Evolutionary conservation across 441 rosid species (phyloP), one percentile per base, ranked within the genome.

Genomic region (Adansonia madagascariensis): DNA sequence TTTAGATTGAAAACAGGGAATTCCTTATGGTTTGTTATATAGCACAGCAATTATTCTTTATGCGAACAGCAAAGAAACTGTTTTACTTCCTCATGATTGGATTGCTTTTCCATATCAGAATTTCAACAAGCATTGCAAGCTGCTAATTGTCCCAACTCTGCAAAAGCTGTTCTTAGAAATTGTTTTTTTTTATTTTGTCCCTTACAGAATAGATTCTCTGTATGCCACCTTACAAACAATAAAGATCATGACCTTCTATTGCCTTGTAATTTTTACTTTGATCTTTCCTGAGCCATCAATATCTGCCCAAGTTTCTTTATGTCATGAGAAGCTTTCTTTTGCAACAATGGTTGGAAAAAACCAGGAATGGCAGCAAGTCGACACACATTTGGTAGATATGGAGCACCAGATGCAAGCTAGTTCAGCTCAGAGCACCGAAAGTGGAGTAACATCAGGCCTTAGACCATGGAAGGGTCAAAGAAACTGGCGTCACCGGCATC

Each of bases 391-490:
- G 17, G 10, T 6, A 17, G 18, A 52, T 11, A 39, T 57, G 43
- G 44, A 64, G 73, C 74, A 14, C 43, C 77, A 62, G 43, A 6
- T 35, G 18, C 31, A 73, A 14, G 24, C 46, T n/a, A 20, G 70
- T 66, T 74, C 71, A 22, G 1, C 44, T 18, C 61, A 47, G 52
- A 47, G 11, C 63, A 71, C 69, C 0, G 71, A 80, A 31, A 79
- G 60, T 71, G 77, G 56, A 53, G 78, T 44, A 22, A 75, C 76
- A 46, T 27, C 74, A 63, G 72, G 84, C 64, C 72, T 67, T 15
- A 74, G 74, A 63, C 77, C 83, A 52, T 53, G 73, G 75, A 79
- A 79, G 63, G 79, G 77, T 11, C 86, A 62, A 43, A 55, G 12
- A 6, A 7, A 18, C 49, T 18, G 2, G 72, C 81, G 55, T 69